Percentiles rank a stretch among this genome's conserved stretches.
phyloP scores from a whole-genome alignment of 2,329 filamentous ascomycete genomes.

The Colletotrichum endophyticum region DNA sequence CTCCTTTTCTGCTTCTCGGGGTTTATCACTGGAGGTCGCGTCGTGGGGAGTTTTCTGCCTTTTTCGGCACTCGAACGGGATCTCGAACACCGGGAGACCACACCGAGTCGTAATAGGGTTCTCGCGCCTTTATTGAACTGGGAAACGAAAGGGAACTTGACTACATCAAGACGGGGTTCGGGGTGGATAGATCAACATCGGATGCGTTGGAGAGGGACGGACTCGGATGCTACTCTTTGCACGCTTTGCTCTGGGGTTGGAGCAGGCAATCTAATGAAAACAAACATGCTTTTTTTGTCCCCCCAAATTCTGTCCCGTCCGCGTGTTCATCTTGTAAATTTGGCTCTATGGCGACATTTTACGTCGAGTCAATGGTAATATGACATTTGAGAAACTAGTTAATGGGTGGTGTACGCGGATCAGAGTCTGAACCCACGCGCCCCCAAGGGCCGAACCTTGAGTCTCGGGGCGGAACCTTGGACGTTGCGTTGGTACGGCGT shows the following conservation, averaged over 20 bases:
- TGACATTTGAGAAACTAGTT: neutral
- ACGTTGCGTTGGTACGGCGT: neutral
- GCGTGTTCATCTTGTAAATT: neutral
- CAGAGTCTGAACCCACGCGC: neutral
- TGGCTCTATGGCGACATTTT: neutral
- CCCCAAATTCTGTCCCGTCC: neutral
- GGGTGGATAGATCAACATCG: conserved; percentile 9
- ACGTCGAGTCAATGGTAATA: neutral
- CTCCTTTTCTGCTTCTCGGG: neutral
- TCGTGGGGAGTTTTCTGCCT: conserved; percentile 4
- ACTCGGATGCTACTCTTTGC: neutral
- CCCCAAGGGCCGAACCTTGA: neutral
- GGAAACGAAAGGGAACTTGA: conserved; percentile 12
- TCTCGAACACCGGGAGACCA: neutral
- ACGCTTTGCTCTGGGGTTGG: conserved; percentile 2
- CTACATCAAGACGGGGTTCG: conserved; percentile 4
- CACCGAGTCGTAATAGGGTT: conserved; percentile 1
- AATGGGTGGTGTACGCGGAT: neutral
- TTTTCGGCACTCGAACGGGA: neutral
- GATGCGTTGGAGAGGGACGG: conserved; percentile 1
- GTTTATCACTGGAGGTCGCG: neutral
- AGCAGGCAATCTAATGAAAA: conserved; percentile 12
- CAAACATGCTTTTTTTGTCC: neutral
- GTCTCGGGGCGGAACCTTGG: neutral
- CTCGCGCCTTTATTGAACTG: neutral